phyloP scores from a whole-genome alignment of 805 yeast genomes.

The Metschnikowia arizonensis region DNA sequence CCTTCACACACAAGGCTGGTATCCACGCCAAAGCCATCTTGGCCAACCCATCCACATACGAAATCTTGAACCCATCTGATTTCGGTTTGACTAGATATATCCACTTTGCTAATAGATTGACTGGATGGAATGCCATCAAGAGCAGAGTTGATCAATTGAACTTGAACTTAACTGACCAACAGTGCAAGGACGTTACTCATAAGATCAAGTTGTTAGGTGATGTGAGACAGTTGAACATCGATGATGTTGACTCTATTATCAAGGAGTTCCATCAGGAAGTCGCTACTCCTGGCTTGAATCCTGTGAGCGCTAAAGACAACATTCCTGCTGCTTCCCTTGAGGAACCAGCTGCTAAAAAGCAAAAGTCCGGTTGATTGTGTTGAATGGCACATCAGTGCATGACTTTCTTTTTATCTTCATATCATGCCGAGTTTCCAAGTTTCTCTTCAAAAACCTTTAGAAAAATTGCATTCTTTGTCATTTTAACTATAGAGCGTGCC shows the following conservation, averaged over 20 bases:
- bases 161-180: slow-evolving; percentile 52
- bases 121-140: slow-evolving; percentile 63
- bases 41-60: slow-evolving; percentile 62
- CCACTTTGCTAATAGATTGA: slow-evolving; percentile 57
- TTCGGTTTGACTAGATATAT: slow-evolving; percentile 60
- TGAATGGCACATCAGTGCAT: slow-evolving; percentile 6
- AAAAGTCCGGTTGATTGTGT: slow-evolving; percentile 25
- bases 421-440: slow-evolving; percentile 10
- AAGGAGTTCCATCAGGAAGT: slow-evolving; percentile 49
- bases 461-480: slow-evolving; percentile 7
- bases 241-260: slow-evolving; percentile 58
- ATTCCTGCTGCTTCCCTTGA: slow-evolving; percentile 24
- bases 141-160: slow-evolving; percentile 58
- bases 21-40: slow-evolving; percentile 60
- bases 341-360: slow-evolving; percentile 38
- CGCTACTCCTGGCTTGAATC: slow-evolving; percentile 28
- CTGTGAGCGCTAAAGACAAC: slow-evolving; percentile 16
- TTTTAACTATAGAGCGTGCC: not conserved
- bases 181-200: slow-evolving; percentile 51
- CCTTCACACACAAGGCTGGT: slow-evolving; percentile 63
- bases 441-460: slow-evolving; percentile 7
- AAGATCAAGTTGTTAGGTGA: slow-evolving; percentile 57
- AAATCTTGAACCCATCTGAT: slow-evolving; percentile 54
- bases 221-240: slow-evolving; percentile 55
- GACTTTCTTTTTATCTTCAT: slow-evolving; percentile 6